Evolutionary conservation across 163 green algal genomes (phyloP).

Genomic region (Scenedesmus sp.): DNA sequence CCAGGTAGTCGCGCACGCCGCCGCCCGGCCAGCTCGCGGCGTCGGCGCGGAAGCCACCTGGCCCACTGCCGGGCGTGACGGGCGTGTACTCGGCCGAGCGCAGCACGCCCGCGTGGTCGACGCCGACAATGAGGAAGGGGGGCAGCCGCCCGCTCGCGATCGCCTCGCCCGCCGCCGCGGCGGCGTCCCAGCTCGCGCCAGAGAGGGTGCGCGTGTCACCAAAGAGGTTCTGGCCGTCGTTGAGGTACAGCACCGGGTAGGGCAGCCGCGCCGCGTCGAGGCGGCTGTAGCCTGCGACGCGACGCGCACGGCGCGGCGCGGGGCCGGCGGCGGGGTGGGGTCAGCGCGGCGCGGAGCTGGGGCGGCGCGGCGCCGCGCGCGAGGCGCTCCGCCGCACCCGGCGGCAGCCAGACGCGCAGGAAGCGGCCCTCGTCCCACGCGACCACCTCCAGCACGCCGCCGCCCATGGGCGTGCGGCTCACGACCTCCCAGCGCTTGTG

Average conservation of each 20-base stretch:
- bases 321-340: background rate
- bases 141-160: constrained; percentile 52
- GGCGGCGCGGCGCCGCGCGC: too few relatives aligned
- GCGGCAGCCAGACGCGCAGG: constrained; percentile 59
- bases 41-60: constrained; percentile 47
- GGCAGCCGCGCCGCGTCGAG: constrained; percentile 14
- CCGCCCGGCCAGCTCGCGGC: constrained; percentile 49
- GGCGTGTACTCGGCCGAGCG: constrained; percentile 61
- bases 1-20: constrained; percentile 26
- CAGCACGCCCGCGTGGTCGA: constrained; percentile 57
- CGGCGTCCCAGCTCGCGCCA: constrained; percentile 54
- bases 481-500: constrained; percentile 24
- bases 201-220: constrained; percentile 47
- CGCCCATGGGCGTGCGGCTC: constrained; percentile 43
- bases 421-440: constrained; percentile 29
- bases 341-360: background rate
- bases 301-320: too few relatives aligned
- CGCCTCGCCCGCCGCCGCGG: constrained; percentile 43
- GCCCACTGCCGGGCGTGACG: constrained; percentile 48
- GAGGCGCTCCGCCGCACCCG: constrained; percentile 17
- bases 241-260: constrained; percentile 56
- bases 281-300: constrained; percentile 44
- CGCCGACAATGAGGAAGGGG: constrained; percentile 61
- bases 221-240: constrained; percentile 73
- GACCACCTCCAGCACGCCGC: constrained; percentile 53